Base-by-base conservation (phyloP, 78 protist species). In the Dictyostelium citrinum region DNA sequence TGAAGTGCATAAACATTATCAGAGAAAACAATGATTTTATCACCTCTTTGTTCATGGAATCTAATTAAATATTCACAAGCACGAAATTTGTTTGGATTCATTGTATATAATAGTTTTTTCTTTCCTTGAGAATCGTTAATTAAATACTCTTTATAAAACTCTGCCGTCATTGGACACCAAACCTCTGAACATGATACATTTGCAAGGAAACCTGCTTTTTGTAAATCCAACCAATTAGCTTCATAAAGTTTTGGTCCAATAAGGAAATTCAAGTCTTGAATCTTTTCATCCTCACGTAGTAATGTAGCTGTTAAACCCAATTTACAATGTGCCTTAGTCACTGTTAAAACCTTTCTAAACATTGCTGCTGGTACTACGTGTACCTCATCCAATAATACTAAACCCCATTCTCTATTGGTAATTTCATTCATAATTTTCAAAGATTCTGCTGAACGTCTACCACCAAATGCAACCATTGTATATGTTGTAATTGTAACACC, bases 161-260 rank as follows among this genome's bases (percentile, higher is more conserved):
- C 97, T 11, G 97, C 81, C 3, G 97, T 90, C 99, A 99, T 98
- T 29, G 96, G 97, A 86, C 99, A 98, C 98, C 98, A 93, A 43
- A 99, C 99, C 64, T 97, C 97, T 7, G 91, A 82, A 45, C 98
- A 97, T 35, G 80, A 72, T 14, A 97, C 98, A 45, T 82, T 74
- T 41, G 97, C 97, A 46, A 97, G 96, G 78, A 90, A 83, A 39
- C 98, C 99, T 12, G 86, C 72, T 20, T 43, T 68, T 83, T 95
- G 97, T 31, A 99, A 94, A 55, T 98, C 99, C 49, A 98, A 96
- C 99, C 99, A 99, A 93, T 99, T 99, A 4, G 99, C 99, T 60
- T 99, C 99, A 95, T 99, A 99, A 79, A 99, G 96, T 90, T 99
- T 99, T 27, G 99, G 99, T 3, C 99, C 99, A 74, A 99, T 96